phyloP scores from a whole-genome alignment of 768 basidiomycete genomes.

The Tylopilus sp. region DNA sequence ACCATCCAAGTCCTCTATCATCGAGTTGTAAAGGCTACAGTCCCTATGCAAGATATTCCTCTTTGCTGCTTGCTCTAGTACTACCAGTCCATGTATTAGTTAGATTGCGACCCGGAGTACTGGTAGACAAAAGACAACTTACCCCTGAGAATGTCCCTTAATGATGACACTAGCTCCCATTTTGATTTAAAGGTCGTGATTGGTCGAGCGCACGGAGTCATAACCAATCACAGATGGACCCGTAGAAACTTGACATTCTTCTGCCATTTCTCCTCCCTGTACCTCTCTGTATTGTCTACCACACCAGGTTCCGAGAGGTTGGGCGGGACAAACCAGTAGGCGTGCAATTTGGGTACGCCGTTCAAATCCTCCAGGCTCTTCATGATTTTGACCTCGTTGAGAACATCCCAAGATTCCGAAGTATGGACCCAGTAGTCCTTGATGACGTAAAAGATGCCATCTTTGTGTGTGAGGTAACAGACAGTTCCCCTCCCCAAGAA shows the following conservation, averaged over 20 bases:
- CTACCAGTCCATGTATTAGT: not conserved
- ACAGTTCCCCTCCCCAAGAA: too few relatives aligned
- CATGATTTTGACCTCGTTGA: not conserved
- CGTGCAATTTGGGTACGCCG: not conserved
- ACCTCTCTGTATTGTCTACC: not conserved
- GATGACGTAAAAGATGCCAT: too few relatives aligned
- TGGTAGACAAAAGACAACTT: not conserved
- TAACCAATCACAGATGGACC: not conserved
- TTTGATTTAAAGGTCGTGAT: not conserved
- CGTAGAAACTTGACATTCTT: not conserved
- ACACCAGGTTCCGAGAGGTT: too few relatives aligned
- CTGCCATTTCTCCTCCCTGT: not conserved
- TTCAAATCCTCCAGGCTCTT: not conserved
- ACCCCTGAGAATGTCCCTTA: not conserved
- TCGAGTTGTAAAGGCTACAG: not conserved
- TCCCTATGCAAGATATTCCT: not conserved
- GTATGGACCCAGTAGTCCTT: too few relatives aligned
- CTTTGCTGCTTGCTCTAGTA: not conserved
- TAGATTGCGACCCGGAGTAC: too few relatives aligned
- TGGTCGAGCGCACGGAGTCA: not conserved
- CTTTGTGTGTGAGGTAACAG: too few relatives aligned
- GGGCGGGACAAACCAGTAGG: not conserved
- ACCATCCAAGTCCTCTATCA: not conserved
- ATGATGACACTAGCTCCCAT: not conserved
- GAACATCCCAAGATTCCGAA: too few relatives aligned